phyloP scores from a whole-genome alignment of 352 stramenopile genomes.

The Pythium angustatum region DNA sequence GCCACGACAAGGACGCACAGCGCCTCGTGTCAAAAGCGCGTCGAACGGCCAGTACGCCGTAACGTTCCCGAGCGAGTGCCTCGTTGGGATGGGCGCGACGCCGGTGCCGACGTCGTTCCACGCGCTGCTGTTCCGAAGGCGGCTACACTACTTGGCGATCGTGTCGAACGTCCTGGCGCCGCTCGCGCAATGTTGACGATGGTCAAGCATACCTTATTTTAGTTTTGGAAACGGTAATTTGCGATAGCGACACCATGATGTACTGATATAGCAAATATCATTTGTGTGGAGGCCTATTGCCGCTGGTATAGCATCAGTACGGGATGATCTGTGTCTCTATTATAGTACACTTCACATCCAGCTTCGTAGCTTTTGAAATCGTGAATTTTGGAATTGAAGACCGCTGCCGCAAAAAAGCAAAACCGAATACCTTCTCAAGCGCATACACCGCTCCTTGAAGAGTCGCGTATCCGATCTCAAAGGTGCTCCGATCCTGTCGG shows the following conservation, averaged over 20 bases:
- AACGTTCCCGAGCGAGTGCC: conserved; percentile 40
- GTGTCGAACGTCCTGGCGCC: conserved; percentile 31
- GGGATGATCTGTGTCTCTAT: too few relatives aligned
- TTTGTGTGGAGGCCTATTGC: too few relatives aligned
- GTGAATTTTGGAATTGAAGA: neutral
- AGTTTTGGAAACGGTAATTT: too few relatives aligned
- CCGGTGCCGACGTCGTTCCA: conserved; percentile 40
- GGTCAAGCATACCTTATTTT: too few relatives aligned
- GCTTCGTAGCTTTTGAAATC: too few relatives aligned
- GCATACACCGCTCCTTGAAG: neutral
- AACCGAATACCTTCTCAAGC: neutral
- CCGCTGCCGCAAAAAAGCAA: too few relatives aligned
- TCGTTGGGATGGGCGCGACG: conserved; percentile 47
- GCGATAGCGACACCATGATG: too few relatives aligned
- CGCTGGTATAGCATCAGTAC: too few relatives aligned
- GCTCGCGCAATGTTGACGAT: conserved; percentile 34
- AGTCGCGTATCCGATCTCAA: conserved; percentile 5
- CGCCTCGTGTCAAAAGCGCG: neutral
- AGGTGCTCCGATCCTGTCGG: neutral
- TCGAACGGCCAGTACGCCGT: neutral
- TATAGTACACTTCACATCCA: too few relatives aligned
- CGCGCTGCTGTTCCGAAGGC: conserved; percentile 35
- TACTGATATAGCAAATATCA: neutral
- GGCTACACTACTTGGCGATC: conserved; percentile 44
- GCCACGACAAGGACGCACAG: conserved; percentile 38